Conservation (phyloP, 225 moss, liverwort and hornwort genomes). For the Marchantia paleacea region DNA sequence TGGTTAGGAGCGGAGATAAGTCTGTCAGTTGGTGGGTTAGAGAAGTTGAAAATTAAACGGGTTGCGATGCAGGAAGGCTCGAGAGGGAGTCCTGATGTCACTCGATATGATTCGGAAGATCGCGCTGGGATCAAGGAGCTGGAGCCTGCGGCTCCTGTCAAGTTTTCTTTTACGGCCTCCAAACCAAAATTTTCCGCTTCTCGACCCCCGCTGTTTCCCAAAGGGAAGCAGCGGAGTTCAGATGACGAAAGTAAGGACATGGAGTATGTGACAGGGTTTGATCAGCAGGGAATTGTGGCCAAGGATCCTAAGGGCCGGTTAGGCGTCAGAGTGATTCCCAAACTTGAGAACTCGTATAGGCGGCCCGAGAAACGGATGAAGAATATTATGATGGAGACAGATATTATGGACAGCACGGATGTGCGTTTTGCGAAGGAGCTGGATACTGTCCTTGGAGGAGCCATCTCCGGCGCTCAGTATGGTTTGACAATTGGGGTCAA, state of each 20-base stretch:
- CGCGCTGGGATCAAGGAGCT: neutral
- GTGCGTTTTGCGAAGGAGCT: conserved; percentile 78
- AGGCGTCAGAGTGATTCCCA: conserved; percentile 61
- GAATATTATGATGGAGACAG: conserved; percentile 69
- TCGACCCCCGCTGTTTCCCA: conserved; percentile 67
- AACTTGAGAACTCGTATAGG: conserved; percentile 76
- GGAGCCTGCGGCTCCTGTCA: conserved; percentile 38
- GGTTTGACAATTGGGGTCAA: conserved; percentile 53
- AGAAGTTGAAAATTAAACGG: neutral
- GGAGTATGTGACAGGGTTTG: conserved; percentile 78
- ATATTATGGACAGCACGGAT: conserved; percentile 50
- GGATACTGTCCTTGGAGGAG: conserved; percentile 53
- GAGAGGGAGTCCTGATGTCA: neutral
- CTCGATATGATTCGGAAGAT: neutral
- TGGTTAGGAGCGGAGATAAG: too few relatives aligned
- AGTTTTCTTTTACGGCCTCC: conserved; percentile 59
- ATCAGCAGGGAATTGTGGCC: conserved; percentile 61
- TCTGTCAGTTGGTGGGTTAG: neutral
- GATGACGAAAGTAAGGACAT: conserved; percentile 34
- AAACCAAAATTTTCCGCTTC: conserved; percentile 61
- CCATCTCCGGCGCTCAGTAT: conserved; percentile 56
- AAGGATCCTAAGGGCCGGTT: conserved; percentile 48
- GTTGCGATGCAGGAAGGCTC: neutral
- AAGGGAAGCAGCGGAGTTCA: conserved; percentile 36
- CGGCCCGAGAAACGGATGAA: conserved; percentile 98